Evolutionary conservation across 768 basidiomycete genomes (phyloP).

Genomic region (Podaxis pistillaris): DNA sequence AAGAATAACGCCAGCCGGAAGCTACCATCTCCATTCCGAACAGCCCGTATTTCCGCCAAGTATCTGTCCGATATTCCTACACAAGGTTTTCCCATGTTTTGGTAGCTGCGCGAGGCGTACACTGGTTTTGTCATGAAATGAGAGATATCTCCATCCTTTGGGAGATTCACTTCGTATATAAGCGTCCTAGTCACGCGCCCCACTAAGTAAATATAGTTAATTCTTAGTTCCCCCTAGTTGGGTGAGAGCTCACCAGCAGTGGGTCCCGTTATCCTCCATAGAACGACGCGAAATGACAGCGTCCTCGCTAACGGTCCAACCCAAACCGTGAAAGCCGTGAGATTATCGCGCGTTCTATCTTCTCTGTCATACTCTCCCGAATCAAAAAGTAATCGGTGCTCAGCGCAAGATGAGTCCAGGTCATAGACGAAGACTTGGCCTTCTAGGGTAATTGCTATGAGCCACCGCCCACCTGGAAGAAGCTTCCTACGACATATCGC

Average conservation of each 20-base stretch:
- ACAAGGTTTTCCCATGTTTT: not conserved
- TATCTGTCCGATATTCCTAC: not conserved
- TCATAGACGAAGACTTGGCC: not conserved
- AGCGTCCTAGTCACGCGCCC: not conserved
- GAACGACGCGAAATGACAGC: not conserved
- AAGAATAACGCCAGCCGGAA: not conserved
- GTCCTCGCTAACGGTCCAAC: not conserved
- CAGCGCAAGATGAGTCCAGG: not conserved
- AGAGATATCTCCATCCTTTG: not conserved
- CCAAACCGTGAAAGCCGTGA: not conserved
- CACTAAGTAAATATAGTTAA: not conserved
- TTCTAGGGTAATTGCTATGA: not conserved
- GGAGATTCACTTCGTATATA: not conserved
- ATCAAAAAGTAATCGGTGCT: not conserved
- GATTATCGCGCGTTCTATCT: not conserved
- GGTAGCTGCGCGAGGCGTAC: not conserved
- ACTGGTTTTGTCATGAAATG: not conserved
- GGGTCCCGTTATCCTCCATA: not conserved
- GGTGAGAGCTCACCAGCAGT: not conserved
- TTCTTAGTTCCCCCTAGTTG: not conserved
- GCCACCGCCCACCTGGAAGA: not conserved
- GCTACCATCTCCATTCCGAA: not conserved
- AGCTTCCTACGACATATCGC: not conserved
- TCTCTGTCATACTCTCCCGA: not conserved
- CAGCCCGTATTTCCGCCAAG: not conserved